Conservation (phyloP, 345 rosid genomes). For the Leavenworthia alabamica region DNA sequence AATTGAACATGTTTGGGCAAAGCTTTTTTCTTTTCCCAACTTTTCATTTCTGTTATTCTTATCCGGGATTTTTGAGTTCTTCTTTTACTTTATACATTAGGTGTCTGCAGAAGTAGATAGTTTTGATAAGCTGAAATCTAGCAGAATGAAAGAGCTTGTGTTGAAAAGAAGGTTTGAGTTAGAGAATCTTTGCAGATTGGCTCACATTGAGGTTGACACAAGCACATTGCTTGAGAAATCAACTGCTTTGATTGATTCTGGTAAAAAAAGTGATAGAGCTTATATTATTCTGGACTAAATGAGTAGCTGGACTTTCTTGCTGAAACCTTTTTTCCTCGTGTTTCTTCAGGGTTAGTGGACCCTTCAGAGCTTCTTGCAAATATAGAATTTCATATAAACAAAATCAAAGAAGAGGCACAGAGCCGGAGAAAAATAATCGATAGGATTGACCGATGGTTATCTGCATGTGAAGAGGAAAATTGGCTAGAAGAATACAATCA, state of each 20-base stretch:
- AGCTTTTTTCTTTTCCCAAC: background rate
- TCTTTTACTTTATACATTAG: conserved; percentile 28
- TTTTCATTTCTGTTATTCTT: background rate
- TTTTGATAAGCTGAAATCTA: conserved; percentile 67
- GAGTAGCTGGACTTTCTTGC: conserved; percentile 6
- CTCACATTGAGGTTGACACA: conserved; percentile 74
- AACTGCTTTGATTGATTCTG: conserved; percentile 83
- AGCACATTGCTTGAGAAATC: conserved; percentile 86
- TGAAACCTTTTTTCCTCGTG: background rate
- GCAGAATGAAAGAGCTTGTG: conserved; percentile 97
- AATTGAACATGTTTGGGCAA: conserved; percentile 58
- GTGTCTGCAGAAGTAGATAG: conserved; percentile 84
- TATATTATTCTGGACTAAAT: background rate
- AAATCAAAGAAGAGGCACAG: conserved; percentile 66
- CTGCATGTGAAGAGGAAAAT: no score
- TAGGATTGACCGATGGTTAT: conserved; percentile 89
- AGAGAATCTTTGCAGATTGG: conserved; percentile 62
- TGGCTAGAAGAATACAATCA: conserved; percentile 94
- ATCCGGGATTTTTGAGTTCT: conserved; percentile 2
- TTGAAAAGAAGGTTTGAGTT: conserved; percentile 68
- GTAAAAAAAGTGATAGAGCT: conserved; percentile 25
- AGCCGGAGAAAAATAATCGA: conserved; percentile 90
- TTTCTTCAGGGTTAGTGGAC: conserved; percentile 66
- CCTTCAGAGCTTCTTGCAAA: conserved; percentile 80
- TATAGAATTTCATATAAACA: conserved; percentile 66